Evolutionary conservation across 345 rosid species (phyloP).

Genomic region (Euphorbia peplus): DNA sequence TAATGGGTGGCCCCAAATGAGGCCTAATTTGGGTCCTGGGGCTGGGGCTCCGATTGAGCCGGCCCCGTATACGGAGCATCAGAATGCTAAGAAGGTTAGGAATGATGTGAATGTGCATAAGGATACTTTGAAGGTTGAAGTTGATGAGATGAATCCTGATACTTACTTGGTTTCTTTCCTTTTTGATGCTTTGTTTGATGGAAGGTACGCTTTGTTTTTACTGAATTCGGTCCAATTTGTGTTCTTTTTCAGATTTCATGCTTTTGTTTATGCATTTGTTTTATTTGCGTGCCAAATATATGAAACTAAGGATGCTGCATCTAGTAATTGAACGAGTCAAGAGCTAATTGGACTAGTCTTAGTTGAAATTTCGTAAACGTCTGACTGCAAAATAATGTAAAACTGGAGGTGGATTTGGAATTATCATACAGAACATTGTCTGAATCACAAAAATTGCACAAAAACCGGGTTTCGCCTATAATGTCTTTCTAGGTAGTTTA

Average conservation of each 20-base stretch:
- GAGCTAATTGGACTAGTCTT: background rate
- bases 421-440: background rate
- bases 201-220: slow-evolving; percentile 48
- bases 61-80: slow-evolving; percentile 76
- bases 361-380: background rate
- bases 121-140: slow-evolving; percentile 60
- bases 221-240: background rate
- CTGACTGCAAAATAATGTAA: background rate
- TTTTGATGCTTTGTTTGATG: slow-evolving; percentile 82
- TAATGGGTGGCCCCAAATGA: slow-evolving; percentile 44
- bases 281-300: slow-evolving; percentile 5
- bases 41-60: slow-evolving; percentile 35
- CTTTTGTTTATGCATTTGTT: slow-evolving; percentile 7
- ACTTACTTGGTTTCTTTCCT: slow-evolving; percentile 74
- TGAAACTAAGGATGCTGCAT: slow-evolving; percentile 16
- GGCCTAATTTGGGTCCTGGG: slow-evolving; percentile 38
- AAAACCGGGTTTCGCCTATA: background rate
- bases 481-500: background rate
- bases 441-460: background rate
- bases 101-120: slow-evolving; percentile 89
- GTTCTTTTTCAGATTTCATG: background rate
- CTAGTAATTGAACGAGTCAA: background rate
- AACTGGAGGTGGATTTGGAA: background rate
- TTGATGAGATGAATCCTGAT: slow-evolving; percentile 68
- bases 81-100: slow-evolving; percentile 81